Conservation (phyloP, 1,284 basidiomycete genomes). For the Sutorius eximius region DNA sequence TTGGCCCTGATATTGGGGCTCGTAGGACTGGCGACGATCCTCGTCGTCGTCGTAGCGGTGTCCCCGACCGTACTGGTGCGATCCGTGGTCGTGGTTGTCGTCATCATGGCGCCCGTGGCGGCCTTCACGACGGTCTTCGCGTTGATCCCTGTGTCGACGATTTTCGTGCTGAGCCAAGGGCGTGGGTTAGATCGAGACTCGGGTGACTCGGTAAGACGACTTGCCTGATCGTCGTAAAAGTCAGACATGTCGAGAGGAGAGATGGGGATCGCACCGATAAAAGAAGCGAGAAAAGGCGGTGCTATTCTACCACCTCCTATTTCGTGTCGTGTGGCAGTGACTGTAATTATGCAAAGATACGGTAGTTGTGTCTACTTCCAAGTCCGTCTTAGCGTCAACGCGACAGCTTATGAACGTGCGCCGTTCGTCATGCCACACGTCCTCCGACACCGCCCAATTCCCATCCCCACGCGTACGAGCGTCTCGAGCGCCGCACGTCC, state of each 20-base stretch:
- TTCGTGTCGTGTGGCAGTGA: neutral
- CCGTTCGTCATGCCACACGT: conserved; percentile 9
- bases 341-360: neutral
- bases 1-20: neutral
- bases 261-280: conserved; percentile 2
- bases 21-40: conserved; percentile 1
- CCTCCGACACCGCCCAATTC: conserved; percentile 57
- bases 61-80: neutral
- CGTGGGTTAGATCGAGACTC: neutral
- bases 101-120: conserved; percentile 10
- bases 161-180: conserved; percentile 5
- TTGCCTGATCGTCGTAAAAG: conserved; percentile 1
- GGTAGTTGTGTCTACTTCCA: neutral
- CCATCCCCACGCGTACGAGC: conserved; percentile 85
- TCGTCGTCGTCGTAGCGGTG: conserved; percentile 5
- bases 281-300: conserved; percentile 4
- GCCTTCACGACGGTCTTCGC: conserved; percentile 13
- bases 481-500: conserved; percentile 83
- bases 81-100: conserved; percentile 1
- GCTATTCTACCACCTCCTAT: neutral
- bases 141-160: conserved; percentile 11
- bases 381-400: neutral
- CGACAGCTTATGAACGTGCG: conserved; percentile 5
- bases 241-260: conserved; percentile 18
- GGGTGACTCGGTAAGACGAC: neutral